Percentiles rank a stretch among this genome's conserved stretches.
Evolutionary conservation across 495 filamentous ascomycete genomes (phyloP).

Genomic region (Aspergillus sclerotioniger): DNA sequence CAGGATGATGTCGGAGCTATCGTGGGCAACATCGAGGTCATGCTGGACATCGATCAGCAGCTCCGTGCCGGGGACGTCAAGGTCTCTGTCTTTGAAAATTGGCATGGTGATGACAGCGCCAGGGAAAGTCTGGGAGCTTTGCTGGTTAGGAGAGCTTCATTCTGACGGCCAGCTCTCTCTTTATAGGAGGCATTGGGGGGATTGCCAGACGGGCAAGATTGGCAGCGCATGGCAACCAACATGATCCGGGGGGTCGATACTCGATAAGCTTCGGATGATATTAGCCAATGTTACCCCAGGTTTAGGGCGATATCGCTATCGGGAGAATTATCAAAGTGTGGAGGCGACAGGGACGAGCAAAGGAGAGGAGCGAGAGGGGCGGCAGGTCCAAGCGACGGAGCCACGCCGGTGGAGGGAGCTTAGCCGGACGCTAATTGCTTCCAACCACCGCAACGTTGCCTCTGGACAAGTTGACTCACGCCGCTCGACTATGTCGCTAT

Average conservation of each 20-base stretch:
- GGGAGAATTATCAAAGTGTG: not conserved
- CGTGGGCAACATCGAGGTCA: not conserved
- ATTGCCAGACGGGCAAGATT: too few species aligned
- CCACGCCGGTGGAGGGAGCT: not conserved
- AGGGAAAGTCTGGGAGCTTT: not conserved
- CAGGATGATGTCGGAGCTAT: constrained; percentile 5
- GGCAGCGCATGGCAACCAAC: too few species aligned
- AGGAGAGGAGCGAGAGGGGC: not conserved
- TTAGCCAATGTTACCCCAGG: not conserved
- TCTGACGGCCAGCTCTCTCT: too few species aligned
- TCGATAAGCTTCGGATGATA: not conserved
- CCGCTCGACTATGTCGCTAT: not conserved
- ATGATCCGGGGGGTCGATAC: not conserved
- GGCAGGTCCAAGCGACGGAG: not conserved
- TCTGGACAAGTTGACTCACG: not conserved
- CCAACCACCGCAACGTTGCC: not conserved
- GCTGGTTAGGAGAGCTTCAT: too few species aligned
- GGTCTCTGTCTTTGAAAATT: not conserved
- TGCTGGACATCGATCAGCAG: not conserved
- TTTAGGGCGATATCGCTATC: not conserved
- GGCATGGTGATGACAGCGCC: not conserved
- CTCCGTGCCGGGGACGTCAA: constrained; percentile 5
- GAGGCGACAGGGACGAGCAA: not conserved
- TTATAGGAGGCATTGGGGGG: too few species aligned
- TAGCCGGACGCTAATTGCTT: not conserved